A percentile compares a stretch with the other conserved stretches of the same genome.
phyloP scores from a whole-genome alignment of 2,329 filamentous ascomycete species.

The Stachybotrys chlorohalonatus region DNA sequence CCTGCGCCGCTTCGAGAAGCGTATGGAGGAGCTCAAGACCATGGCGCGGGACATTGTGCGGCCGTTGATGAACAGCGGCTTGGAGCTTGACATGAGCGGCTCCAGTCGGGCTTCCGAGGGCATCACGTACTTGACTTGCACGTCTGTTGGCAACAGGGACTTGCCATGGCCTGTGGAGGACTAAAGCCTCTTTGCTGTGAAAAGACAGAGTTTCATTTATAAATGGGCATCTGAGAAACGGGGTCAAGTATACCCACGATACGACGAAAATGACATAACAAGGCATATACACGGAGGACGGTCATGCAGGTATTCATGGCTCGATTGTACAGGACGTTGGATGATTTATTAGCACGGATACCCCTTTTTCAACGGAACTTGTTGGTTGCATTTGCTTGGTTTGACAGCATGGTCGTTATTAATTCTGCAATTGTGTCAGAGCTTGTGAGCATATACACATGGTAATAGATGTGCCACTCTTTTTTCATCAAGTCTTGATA shows the following conservation, averaged over 20 bases:
- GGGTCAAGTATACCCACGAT: background rate
- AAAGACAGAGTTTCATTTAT: background rate
- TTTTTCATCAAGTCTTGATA: too few species aligned
- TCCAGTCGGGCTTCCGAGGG: constrained; percentile 30
- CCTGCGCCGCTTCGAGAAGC: constrained; percentile 72
- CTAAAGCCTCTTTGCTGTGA: constrained; percentile 2
- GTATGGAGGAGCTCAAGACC: constrained; percentile 80
- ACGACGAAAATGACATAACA: background rate
- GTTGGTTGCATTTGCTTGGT: background rate
- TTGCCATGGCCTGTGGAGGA: constrained; percentile 38
- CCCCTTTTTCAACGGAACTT: constrained; percentile 9
- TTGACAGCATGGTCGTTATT: background rate
- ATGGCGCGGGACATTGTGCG: constrained; percentile 75
- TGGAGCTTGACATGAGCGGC: constrained; percentile 63
- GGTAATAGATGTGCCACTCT: too few species aligned
- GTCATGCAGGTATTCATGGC: background rate
- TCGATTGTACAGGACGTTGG: constrained; percentile 8
- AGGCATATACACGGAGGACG: background rate
- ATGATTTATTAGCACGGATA: constrained; percentile 13
- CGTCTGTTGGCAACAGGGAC: constrained; percentile 36
- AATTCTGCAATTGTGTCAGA: background rate
- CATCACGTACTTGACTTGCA: constrained; percentile 43
- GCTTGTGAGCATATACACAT: too few species aligned
- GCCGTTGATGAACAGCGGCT: constrained; percentile 75
- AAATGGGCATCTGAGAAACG: background rate